Conservation (phyloP, 805 yeast genomes). For the Kluyveromyces nonfermentans region DNA sequence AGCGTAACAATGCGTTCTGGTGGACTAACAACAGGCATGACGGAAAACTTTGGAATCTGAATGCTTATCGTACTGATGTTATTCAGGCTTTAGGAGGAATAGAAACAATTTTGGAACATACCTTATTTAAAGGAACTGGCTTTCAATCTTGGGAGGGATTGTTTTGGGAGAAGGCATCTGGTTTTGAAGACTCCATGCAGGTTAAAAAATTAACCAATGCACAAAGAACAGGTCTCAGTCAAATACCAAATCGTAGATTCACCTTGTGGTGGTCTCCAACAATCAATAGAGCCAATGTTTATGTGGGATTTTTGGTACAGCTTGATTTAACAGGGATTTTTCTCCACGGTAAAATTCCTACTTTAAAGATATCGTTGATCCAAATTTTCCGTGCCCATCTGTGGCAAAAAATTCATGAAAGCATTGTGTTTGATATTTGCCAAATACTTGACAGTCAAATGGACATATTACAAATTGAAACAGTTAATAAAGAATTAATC, state of each 20-base stretch:
- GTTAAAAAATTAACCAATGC: constrained; percentile 94
- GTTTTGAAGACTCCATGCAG: constrained; percentile 93
- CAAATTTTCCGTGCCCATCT: constrained; percentile 96
- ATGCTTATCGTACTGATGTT: constrained; percentile 88
- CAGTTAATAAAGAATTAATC: constrained; percentile 82
- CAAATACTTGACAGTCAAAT: constrained; percentile 85
- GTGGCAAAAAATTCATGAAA: constrained; percentile 98
- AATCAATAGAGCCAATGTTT: constrained; percentile 93
- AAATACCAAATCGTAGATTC: constrained; percentile 93
- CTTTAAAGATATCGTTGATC: constrained; percentile 86
- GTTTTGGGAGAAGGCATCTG: constrained; percentile 97
- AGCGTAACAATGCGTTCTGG: constrained; percentile 86
- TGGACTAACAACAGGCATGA: constrained; percentile 93
- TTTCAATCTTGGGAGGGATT: constrained; percentile 98
- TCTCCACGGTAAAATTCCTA: constrained; percentile 95
- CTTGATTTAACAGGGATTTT: constrained; percentile 94
- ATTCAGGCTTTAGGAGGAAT: constrained; percentile 97
- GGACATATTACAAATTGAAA: constrained; percentile 72
- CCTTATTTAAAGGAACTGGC: constrained; percentile 92
- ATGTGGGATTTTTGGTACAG: constrained; percentile 95
- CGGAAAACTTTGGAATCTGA: constrained; percentile 91
- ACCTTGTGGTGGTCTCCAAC: constrained; percentile 99
- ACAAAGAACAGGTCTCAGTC: constrained; percentile 93
- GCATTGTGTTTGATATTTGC: constrained; percentile 85
- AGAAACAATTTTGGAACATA: constrained; percentile 91